Evolutionary conservation across 2,329 filamentous ascomycete species (phyloP).

Genomic region (Neofusicoccum parvum): DNA sequence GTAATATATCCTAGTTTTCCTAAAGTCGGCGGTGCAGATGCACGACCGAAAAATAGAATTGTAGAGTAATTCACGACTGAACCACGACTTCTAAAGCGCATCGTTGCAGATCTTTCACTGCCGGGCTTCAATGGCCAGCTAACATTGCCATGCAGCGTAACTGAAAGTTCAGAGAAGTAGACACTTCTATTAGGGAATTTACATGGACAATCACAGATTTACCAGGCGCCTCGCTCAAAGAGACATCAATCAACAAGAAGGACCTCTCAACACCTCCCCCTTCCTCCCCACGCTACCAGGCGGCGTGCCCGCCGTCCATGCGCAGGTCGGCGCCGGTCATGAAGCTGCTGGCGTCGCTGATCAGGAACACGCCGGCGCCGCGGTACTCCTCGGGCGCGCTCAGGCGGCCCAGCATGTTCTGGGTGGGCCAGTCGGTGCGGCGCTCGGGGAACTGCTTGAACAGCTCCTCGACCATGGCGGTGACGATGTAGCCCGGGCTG

Average conservation of each 20-base stretch:
- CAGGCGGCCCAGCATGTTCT: constrained; percentile 73
- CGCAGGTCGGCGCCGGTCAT: constrained; percentile 43
- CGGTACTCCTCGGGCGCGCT: constrained; percentile 40
- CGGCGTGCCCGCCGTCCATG: constrained; percentile 43
- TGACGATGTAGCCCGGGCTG: constrained; percentile 78
- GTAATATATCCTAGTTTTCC: too few relatives aligned
- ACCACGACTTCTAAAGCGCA: too few relatives aligned
- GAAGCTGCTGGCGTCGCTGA: constrained; percentile 44
- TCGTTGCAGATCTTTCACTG: too few relatives aligned
- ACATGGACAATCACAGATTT: neutral
- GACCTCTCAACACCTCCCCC: neutral
- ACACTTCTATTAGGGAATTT: neutral
- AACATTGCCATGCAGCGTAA: too few relatives aligned
- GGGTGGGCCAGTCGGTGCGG: constrained; percentile 69
- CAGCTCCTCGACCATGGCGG: constrained; percentile 79
- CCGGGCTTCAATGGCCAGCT: too few relatives aligned
- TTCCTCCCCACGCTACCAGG: constrained; percentile 33
- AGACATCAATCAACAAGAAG: neutral
- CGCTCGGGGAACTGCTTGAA: constrained; percentile 75
- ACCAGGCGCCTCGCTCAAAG: constrained; percentile 8
- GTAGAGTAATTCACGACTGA: too few relatives aligned
- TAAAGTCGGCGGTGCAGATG: too few relatives aligned
- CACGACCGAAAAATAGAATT: too few relatives aligned
- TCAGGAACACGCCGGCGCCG: constrained; percentile 41
- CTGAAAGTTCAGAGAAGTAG: neutral